A percentile compares a stretch with the other conserved stretches of the same genome.
phyloP scores from a whole-genome alignment of 225 moss, liverwort and hornwort genomes.

The Pseudoscleropodium purum region DNA sequence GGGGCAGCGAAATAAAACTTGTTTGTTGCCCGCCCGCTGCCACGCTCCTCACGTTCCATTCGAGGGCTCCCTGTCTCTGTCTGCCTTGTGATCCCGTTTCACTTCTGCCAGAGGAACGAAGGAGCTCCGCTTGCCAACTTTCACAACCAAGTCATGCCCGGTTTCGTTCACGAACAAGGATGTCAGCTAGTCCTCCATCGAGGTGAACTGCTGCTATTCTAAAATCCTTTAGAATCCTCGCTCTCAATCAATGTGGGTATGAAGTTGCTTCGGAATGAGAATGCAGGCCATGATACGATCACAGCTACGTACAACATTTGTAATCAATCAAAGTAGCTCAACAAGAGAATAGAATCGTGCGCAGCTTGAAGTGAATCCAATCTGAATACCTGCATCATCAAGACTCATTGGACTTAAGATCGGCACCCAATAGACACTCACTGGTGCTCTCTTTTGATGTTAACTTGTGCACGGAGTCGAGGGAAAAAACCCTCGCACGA shows the following conservation, averaged over 20 bases:
- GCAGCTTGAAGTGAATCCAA: background rate
- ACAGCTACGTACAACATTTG: background rate
- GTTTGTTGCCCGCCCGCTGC: too few species aligned
- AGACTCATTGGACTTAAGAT: background rate
- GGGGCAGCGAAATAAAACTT: too few species aligned
- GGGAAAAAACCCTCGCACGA: background rate
- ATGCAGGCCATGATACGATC: background rate
- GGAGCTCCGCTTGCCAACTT: background rate
- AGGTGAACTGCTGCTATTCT: too few species aligned
- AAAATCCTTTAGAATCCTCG: background rate
- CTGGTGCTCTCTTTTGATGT: background rate
- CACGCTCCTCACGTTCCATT: too few species aligned
- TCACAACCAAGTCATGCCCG: background rate
- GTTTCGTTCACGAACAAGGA: conserved; percentile 2
- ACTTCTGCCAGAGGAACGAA: background rate
- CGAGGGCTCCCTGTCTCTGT: too few species aligned
- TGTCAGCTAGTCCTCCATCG: background rate
- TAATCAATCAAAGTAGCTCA: background rate
- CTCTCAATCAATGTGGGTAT: background rate
- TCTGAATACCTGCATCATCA: background rate
- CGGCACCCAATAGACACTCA: background rate
- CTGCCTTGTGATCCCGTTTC: background rate
- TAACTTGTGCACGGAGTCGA: background rate
- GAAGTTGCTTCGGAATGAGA: background rate
- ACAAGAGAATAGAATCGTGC: background rate